These are phyloP conservation scores for Prunus kanzakura DNA, from an alignment of 306 rosid species.

Conservation along the genomic window DNA sequence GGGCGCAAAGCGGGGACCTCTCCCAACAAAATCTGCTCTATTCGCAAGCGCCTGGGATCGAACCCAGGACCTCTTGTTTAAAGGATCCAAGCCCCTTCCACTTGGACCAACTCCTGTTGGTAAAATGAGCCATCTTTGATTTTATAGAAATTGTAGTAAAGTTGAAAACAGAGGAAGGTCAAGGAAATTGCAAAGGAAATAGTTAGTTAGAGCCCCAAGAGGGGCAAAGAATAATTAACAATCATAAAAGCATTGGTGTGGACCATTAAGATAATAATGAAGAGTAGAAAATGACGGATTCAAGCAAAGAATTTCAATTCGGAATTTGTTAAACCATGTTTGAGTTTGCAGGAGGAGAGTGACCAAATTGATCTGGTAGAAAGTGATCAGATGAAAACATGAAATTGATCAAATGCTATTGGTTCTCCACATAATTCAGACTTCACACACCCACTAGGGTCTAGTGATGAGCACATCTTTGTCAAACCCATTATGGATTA, in stretches of 20 bases:
- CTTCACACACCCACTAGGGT: no score
- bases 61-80: no score
- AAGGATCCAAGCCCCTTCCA: no score
- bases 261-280: background rate
- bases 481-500: no score
- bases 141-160: background rate
- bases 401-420: background rate
- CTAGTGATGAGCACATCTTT: no score
- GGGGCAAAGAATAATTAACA: conserved; percentile 4
- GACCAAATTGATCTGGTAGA: background rate
- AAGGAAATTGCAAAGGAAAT: background rate
- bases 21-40: no score
- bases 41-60: no score
- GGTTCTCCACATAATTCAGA: background rate
- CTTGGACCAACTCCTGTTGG: no score
- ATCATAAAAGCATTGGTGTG: conserved; percentile 6
- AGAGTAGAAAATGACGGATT: background rate
- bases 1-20: no score
- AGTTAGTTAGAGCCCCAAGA: background rate
- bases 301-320: background rate
- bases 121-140: no score
- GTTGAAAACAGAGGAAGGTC: background rate
- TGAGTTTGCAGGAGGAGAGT: background rate
- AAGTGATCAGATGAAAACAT: background rate
- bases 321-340: background rate